Percentiles rank a stretch among this genome's conserved stretches.
Conservation (phyloP, 2,329 filamentous ascomycete genomes). For the Hysterium pulicare region DNA sequence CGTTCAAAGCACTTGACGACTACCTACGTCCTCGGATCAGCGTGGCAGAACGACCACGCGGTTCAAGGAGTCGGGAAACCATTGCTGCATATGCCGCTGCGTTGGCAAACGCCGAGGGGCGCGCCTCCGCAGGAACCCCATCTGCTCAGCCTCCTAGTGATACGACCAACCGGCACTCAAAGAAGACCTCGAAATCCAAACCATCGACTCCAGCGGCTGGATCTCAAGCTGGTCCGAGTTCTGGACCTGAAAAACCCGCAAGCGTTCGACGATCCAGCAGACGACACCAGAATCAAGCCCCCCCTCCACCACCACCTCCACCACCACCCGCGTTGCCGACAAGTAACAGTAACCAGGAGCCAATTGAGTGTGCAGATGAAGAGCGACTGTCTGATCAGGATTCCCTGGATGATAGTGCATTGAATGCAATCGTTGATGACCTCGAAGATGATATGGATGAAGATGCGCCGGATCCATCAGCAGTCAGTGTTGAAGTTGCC, state of each 20-base stretch:
- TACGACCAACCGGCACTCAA: constrained; percentile 25
- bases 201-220: constrained; percentile 36
- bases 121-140: constrained; percentile 24
- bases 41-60: constrained; percentile 69
- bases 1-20: constrained; percentile 94
- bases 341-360: constrained; percentile 45
- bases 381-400: constrained; percentile 74
- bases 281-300: constrained; percentile 48
- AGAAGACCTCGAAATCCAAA: constrained; percentile 32
- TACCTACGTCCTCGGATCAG: constrained; percentile 89
- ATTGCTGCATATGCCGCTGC: constrained; percentile 76
- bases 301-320: constrained; percentile 49
- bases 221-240: constrained; percentile 43
- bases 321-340: constrained; percentile 45
- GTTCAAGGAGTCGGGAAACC: constrained; percentile 57
- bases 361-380: constrained; percentile 90
- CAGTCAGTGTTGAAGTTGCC: constrained; percentile 87
- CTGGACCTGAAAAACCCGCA: constrained; percentile 55
- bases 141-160: constrained; percentile 35
- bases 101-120: constrained; percentile 54
- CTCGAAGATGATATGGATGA: constrained; percentile 78
- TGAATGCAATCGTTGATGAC: constrained; percentile 88
- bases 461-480: constrained; percentile 73
- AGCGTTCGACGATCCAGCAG: constrained; percentile 61
- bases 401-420: constrained; percentile 57